phyloP scores from a whole-genome alignment of 2,329 filamentous ascomycete species.

The Claviceps capensis region DNA sequence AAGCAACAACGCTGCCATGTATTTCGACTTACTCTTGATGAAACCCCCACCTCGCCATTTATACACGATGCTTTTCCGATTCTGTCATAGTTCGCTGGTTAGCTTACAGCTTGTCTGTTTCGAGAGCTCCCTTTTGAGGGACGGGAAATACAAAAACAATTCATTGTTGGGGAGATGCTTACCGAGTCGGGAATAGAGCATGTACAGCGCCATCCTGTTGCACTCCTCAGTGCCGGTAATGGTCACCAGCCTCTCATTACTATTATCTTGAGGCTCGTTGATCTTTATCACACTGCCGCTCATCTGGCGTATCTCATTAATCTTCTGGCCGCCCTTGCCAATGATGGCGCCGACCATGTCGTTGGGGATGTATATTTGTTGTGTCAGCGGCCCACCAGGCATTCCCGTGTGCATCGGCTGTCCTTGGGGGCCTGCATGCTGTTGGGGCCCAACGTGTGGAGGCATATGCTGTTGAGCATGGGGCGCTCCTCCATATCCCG shows the following conservation, averaged over 20 bases:
- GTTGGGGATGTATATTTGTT: conserved; percentile 98
- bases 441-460: conserved; percentile 42
- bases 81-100: conserved; percentile 14
- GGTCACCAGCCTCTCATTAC: conserved; percentile 92
- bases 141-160: not conserved
- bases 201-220: conserved; percentile 99
- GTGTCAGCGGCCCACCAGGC: conserved; percentile 59
- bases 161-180: conserved; percentile 11
- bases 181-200: conserved; percentile 97
- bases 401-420: conserved; percentile 59
- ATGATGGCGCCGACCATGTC: conserved; percentile 99
- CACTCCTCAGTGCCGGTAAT: conserved; percentile 96
- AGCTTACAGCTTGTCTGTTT: not conserved
- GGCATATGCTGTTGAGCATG: conserved; percentile 58
- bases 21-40: not conserved
- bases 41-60: conserved; percentile 6
- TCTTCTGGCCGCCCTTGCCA: conserved; percentile 95
- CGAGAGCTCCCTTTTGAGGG: too few species aligned
- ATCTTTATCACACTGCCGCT: conserved; percentile 99
- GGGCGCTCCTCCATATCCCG: conserved; percentile 66
- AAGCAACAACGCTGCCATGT: not conserved
- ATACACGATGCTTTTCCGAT: conserved; percentile 32
- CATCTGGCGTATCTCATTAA: conserved; percentile 96
- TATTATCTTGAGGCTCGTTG: conserved; percentile 98
- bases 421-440: conserved; percentile 52